Conservation (phyloP, 345 rosid species). For the Eutrema heterophyllum region DNA sequence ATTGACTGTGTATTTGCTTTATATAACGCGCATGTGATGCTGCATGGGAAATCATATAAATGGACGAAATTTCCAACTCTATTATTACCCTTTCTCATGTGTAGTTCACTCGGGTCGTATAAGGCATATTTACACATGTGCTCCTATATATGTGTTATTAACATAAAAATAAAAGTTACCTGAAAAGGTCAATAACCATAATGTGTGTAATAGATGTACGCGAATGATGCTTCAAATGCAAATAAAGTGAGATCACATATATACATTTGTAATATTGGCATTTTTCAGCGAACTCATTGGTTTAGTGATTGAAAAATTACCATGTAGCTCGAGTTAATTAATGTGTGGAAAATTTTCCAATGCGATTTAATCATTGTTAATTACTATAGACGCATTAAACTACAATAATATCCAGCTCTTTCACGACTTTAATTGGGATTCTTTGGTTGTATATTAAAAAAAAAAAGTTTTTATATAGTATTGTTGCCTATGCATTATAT, state of each 20-base stretch:
- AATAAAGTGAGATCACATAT: background rate
- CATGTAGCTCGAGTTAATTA: background rate
- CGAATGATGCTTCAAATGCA: slow-evolving; percentile 2
- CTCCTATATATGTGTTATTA: background rate
- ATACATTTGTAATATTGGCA: background rate
- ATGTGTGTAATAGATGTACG: background rate
- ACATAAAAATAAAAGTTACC: slow-evolving; percentile 16
- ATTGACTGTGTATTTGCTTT: slow-evolving; percentile 15
- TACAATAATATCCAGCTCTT: background rate
- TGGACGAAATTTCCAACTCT: slow-evolving; percentile 25
- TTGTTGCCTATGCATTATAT: background rate
- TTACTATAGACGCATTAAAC: background rate
- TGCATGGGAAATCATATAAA: slow-evolving; percentile 30
- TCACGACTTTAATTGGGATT: background rate
- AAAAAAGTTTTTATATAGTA: background rate
- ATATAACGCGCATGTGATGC: slow-evolving; percentile 27
- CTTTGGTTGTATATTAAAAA: background rate
- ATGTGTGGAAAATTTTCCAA: background rate
- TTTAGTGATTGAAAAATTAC: background rate
- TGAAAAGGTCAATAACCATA: slow-evolving; percentile 13
- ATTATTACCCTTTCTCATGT: slow-evolving; percentile 17
- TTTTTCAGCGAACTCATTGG: background rate
- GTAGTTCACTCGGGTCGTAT: slow-evolving; percentile 6
- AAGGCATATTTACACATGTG: slow-evolving; percentile 13
- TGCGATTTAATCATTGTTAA: background rate